Conservation (phyloP, 2,329 filamentous ascomycete species). For the Coniochaeta sp. region DNA sequence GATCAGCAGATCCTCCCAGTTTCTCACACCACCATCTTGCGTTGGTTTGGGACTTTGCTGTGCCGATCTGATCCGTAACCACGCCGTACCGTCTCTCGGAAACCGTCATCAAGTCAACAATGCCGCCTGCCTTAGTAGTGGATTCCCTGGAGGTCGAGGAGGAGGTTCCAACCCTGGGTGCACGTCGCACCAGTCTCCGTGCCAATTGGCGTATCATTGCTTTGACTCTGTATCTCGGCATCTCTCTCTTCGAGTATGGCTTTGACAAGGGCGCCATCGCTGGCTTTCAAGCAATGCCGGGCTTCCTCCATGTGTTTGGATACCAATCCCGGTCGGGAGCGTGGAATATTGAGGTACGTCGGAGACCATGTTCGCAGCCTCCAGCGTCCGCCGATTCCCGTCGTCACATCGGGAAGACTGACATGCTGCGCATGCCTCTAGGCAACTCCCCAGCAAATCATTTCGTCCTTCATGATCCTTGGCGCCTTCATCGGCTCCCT, state of each 20-base stretch:
- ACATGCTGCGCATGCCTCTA: background rate
- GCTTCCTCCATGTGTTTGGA: slow-evolving; percentile 33
- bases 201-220: background rate
- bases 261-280: slow-evolving; percentile 42
- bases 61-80: background rate
- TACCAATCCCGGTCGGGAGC: background rate
- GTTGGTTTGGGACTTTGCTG: background rate
- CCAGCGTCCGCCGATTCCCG: too few species aligned
- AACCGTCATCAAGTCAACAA: background rate
- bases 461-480: slow-evolving; percentile 39
- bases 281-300: slow-evolving; percentile 41
- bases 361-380: too few species aligned
- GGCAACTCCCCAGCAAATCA: slow-evolving; percentile 31
- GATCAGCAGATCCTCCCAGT: slow-evolving; percentile 1
- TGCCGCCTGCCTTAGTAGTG: background rate
- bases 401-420: background rate
- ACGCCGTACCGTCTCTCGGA: background rate
- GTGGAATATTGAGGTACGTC: background rate
- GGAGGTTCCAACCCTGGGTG: background rate
- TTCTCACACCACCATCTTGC: background rate
- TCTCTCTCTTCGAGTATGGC: slow-evolving; percentile 45
- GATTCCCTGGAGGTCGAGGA: background rate
- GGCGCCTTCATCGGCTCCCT: slow-evolving; percentile 37
- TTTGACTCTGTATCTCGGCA: slow-evolving; percentile 6
- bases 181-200: slow-evolving; percentile 2